phyloP scores from a whole-genome alignment of 179 eudicot genomes.

The Silene coronaria region DNA sequence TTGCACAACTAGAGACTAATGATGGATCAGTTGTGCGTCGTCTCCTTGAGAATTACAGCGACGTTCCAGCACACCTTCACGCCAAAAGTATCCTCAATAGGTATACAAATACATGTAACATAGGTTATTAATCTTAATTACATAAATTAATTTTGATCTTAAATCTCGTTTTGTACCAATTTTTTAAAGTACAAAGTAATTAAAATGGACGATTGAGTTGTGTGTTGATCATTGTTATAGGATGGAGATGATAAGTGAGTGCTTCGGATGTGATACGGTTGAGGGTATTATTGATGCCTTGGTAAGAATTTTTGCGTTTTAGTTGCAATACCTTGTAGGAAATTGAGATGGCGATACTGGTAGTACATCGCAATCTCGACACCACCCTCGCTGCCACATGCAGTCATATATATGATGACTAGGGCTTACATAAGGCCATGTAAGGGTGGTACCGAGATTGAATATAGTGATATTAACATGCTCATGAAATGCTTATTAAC shows the following conservation, averaged over 20 bases:
- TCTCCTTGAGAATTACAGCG: conserved; percentile 12
- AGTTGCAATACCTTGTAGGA: too few relatives aligned
- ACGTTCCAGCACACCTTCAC: neutral
- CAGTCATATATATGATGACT: too few relatives aligned
- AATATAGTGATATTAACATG: too few relatives aligned
- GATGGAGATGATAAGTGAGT: conserved; percentile 19
- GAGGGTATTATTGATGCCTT: conserved; percentile 14
- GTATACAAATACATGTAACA: neutral
- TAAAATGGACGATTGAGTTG: neutral
- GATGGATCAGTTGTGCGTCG: neutral
- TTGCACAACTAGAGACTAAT: conserved; percentile 8
- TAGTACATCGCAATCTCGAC: too few relatives aligned
- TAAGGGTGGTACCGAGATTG: too few relatives aligned
- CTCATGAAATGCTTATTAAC: too few relatives aligned
- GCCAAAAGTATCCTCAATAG: conserved; percentile 16
- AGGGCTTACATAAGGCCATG: too few relatives aligned
- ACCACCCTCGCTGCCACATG: too few relatives aligned
- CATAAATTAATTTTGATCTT: too few relatives aligned
- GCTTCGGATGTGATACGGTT: conserved; percentile 17
- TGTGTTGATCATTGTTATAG: neutral
- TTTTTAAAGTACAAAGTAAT: neutral
- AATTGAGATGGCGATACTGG: too few relatives aligned
- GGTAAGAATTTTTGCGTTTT: conserved; percentile 9
- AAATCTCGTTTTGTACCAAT: too few relatives aligned
- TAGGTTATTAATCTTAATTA: too few relatives aligned